Evolutionary conservation across 116 monocot species (phyloP).

Genomic region (Posidonia oceanica): DNA sequence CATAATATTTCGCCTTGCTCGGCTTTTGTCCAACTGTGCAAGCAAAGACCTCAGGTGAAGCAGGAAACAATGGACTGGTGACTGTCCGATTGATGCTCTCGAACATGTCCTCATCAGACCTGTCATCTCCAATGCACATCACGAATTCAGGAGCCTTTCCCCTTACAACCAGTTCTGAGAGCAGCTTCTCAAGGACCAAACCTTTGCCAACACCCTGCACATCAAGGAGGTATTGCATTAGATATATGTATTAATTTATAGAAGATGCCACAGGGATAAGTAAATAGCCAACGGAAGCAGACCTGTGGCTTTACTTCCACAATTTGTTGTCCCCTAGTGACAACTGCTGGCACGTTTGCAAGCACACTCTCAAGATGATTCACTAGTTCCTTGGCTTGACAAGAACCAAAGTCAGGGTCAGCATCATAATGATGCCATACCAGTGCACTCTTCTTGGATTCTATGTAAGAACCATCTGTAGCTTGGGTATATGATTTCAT

Average conservation of each 20-base stretch:
- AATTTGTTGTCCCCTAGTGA: constrained; percentile 54
- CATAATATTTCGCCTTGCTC: constrained; percentile 49
- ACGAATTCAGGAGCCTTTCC: constrained; percentile 29
- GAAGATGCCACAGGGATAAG: no score
- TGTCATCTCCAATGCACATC: constrained; percentile 44
- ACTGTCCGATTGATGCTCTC: constrained; percentile 15
- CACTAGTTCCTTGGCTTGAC: constrained; percentile 73
- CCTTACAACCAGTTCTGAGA: constrained; percentile 5
- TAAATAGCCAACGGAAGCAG: no score
- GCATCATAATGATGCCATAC: constrained; percentile 67
- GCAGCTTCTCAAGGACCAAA: constrained; percentile 26
- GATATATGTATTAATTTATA: no score
- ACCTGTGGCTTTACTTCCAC: constrained; percentile 84
- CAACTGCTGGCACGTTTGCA: constrained; percentile 55
- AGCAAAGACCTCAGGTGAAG: constrained; percentile 7
- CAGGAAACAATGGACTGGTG: neutral
- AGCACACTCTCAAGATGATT: constrained; percentile 68
- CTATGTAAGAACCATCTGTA: constrained; percentile 76
- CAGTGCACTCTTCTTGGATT: constrained; percentile 44
- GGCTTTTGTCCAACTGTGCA: constrained; percentile 64
- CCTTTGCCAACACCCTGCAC: constrained; percentile 37
- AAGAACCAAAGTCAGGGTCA: constrained; percentile 65
- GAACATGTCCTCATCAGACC: constrained; percentile 55
- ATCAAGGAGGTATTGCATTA: neutral
- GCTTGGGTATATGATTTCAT: constrained; percentile 64